Evolutionary conservation across 208 protist genomes (phyloP).

Genomic region (Trypanosoma conorhini): DNA sequence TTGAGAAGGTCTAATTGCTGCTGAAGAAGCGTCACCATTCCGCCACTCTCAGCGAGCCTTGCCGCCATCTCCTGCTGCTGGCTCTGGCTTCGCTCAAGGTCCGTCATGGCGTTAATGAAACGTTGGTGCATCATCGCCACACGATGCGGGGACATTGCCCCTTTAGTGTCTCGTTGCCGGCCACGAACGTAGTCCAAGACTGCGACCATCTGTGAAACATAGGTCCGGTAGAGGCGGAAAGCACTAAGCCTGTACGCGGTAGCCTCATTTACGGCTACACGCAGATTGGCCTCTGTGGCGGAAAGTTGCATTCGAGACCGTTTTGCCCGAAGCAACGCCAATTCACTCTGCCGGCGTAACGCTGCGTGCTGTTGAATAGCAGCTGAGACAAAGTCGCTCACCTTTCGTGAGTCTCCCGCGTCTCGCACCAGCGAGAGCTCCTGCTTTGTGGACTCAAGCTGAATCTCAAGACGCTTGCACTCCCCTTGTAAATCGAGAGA

Average conservation of each 20-base stretch:
- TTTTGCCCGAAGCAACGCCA: constrained; percentile 76
- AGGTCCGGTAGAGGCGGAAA: constrained; percentile 82
- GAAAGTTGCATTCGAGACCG: constrained; percentile 69
- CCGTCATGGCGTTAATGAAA: constrained; percentile 42
- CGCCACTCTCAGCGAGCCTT: constrained; percentile 58
- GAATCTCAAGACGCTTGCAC: constrained; percentile 60
- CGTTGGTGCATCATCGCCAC: constrained; percentile 70
- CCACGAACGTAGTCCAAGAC: constrained; percentile 82
- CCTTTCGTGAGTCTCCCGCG: constrained; percentile 48
- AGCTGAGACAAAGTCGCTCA: constrained; percentile 83
- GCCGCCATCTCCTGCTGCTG: constrained; percentile 47
- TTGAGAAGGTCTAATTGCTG: constrained; percentile 56
- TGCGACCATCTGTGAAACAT: constrained; percentile 67
- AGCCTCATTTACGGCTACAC: constrained; percentile 86
- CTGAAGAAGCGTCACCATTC: constrained; percentile 51
- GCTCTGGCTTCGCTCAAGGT: constrained; percentile 38
- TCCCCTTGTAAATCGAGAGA: constrained; percentile 73
- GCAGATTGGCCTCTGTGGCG: constrained; percentile 85
- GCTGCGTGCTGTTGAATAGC: constrained; percentile 82
- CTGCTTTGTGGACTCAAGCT: constrained; percentile 62
- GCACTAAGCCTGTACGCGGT: constrained; percentile 81
- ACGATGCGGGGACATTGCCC: constrained; percentile 65
- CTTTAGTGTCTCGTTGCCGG: constrained; percentile 62
- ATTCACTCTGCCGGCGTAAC: constrained; percentile 76
- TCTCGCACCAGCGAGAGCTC: constrained; percentile 80